Base-by-base conservation (phyloP, 805 yeast species). In the Nematodospora valgi region DNA sequence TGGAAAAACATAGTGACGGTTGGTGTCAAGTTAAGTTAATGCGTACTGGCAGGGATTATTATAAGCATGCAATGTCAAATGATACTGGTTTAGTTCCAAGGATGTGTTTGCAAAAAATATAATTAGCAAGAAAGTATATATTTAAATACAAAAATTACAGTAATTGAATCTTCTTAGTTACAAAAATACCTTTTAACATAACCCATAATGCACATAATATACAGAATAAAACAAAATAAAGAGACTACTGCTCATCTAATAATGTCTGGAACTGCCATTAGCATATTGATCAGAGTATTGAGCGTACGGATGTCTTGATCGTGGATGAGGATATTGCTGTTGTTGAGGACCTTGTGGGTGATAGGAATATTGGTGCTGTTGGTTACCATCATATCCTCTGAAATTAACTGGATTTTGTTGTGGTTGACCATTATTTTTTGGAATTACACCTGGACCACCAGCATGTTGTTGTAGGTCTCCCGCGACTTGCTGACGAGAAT, bases 21-120 rank as follows among this genome's bases (percentile, higher is more conserved):
- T 67, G 72, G 72, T 63, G 67, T 39, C 48, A 49, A 13, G 61
- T 62, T 12, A 49, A 46, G 19, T 6, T 47, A 13, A 27, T 42
- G 23, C 15, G 39, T 27, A 29, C 32, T 1, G 44, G 38, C 6
- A 15, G 15, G 8, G 41, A 36, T 12, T 30, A 37, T 31, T 37
- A 23, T 14, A 9, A 16, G 5, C 12, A 29, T 21, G 11, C 15
- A 17, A 22, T 13, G 11, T 42, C 39, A 10, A n/a, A n/a, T n/a
- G n/a, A n/a, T n/a, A 38, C 35, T 6, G 71, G 72, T 2, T 53
- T 64, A 43, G 59, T 63, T 3, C 72, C 72, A 0, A 43, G 45
- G 27, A 38, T 51, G 27, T 57, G 63, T 41, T 42, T 62, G 16
- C 43, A 42, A 27, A 40, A 39, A 27, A 33, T 45, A 14, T 35